These are phyloP conservation scores for Pseudogymnoascus sp. DNA, from an alignment of 2,329 filamentous ascomycete genomes.

Conservation along the genomic window DNA sequence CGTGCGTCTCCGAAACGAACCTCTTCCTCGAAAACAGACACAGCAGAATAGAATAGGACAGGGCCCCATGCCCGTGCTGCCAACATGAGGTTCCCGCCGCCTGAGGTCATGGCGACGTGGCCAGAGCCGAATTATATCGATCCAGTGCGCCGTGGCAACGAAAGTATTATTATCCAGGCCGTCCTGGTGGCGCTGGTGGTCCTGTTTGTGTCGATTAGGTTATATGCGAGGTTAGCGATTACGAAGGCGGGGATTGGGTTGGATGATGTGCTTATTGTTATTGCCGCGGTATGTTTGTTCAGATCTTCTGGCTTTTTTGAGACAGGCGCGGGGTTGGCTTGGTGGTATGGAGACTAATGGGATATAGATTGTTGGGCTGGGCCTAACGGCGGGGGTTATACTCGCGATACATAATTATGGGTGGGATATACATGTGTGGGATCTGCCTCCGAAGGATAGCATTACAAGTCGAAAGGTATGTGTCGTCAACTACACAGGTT, in stretches of 20 bases:
- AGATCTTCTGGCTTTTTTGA: neutral
- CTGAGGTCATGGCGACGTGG: conserved; percentile 37
- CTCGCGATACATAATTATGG: conserved; percentile 30
- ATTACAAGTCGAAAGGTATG: conserved; percentile 29
- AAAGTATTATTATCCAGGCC: conserved; percentile 36
- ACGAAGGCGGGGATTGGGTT: conserved; percentile 38
- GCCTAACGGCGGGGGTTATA: conserved; percentile 30
- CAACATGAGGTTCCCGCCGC: conserved; percentile 35
- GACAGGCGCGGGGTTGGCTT: neutral
- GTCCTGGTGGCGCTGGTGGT: conserved; percentile 35
- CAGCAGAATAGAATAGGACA: neutral
- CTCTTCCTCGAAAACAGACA: neutral
- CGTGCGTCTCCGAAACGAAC: neutral
- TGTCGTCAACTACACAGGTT: neutral
- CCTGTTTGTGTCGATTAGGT: conserved; percentile 35
- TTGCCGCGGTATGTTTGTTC: conserved; percentile 31
- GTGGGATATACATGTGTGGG: conserved; percentile 37
- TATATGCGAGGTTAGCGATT: conserved; percentile 40
- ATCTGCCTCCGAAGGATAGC: conserved; percentile 29
- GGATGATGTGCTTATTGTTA: conserved; percentile 40
- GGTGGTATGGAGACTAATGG: conserved; percentile 12
- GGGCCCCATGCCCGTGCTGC: neutral
- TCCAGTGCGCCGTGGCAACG: conserved; percentile 38
- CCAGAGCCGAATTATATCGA: conserved; percentile 41
- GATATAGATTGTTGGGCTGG: conserved; percentile 29